phyloP scores from a whole-genome alignment of 169 alveolate species.

The Plasmodium blacklocki region DNA sequence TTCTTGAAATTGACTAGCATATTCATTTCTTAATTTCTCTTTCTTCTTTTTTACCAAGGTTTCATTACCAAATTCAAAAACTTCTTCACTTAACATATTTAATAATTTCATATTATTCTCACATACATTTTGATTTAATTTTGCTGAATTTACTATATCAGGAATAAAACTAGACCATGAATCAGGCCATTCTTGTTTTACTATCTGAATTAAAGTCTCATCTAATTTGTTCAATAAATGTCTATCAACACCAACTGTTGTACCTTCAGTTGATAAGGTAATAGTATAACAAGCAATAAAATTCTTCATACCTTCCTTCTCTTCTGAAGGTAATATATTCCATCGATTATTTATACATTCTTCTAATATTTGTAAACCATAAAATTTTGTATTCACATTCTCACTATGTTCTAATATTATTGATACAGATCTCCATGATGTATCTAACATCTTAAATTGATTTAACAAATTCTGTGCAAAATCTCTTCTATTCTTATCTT shows the following conservation, averaged over 20 bases:
- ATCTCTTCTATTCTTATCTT: slow-evolving; percentile 86
- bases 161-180: slow-evolving; percentile 99
- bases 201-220: slow-evolving; percentile 90
- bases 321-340: slow-evolving; percentile 91
- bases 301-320: slow-evolving; percentile 89
- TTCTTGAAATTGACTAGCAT: slow-evolving; percentile 86
- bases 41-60: slow-evolving; percentile 91
- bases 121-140: slow-evolving; percentile 95
- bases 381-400: slow-evolving; percentile 90
- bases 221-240: slow-evolving; percentile 91
- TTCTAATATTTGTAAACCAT: slow-evolving; percentile 90
- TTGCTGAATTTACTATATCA: slow-evolving; percentile 97
- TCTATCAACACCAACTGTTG: slow-evolving; percentile 83
- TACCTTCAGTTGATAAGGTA: slow-evolving; percentile 86
- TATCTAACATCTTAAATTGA: slow-evolving; percentile 90
- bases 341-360: slow-evolving; percentile 90
- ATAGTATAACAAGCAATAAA: slow-evolving; percentile 88
- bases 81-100: slow-evolving; percentile 97
- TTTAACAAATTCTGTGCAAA: slow-evolving; percentile 91
- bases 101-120: slow-evolving; percentile 98
- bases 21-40: slow-evolving; percentile 85
- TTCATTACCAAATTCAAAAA: slow-evolving; percentile 94
- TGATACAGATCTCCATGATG: slow-evolving; percentile 93
- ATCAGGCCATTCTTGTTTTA: slow-evolving; percentile 99
- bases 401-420: slow-evolving; percentile 88